Evolutionary conservation across 805 yeast species (phyloP).

Genomic region (Cyberlindnera japonica): DNA sequence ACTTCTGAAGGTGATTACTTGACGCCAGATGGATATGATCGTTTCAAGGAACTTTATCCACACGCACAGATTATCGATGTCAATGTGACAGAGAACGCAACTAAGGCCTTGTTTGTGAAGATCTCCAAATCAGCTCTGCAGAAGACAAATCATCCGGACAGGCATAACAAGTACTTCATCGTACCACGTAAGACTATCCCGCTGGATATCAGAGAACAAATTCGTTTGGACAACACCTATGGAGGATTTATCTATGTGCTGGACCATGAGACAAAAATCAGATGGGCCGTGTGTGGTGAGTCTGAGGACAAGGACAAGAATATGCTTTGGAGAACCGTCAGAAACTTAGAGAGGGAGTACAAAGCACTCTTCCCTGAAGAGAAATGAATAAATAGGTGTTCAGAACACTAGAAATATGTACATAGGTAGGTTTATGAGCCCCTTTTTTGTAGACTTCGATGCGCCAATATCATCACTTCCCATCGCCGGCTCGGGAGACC

Average conservation of each 20-base stretch:
- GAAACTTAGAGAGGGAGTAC: constrained; percentile 52
- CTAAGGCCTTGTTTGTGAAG: constrained; percentile 63
- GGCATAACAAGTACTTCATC: constrained; percentile 59
- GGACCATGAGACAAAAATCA: constrained; percentile 66
- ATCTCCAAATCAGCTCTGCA: constrained; percentile 45
- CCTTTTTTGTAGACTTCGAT: no score
- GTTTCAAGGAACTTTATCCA: constrained; percentile 42
- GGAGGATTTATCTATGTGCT: constrained; percentile 82
- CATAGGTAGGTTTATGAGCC: no score
- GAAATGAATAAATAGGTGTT: background rate
- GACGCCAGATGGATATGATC: constrained; percentile 36
- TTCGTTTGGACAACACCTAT: constrained; percentile 68
- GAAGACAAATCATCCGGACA: constrained; percentile 41
- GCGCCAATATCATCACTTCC: no score
- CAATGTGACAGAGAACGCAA: constrained; percentile 66
- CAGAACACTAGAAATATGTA: background rate
- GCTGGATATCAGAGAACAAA: constrained; percentile 50
- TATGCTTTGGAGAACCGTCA: constrained; percentile 62
- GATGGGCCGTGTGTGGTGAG: constrained; percentile 91
- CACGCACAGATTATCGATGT: constrained; percentile 71
- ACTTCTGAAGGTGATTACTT: constrained; percentile 41
- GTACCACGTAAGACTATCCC: constrained; percentile 58
- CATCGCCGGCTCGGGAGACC: background rate
- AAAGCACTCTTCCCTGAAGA: constrained; percentile 14
- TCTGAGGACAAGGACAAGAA: constrained; percentile 64